phyloP scores from a whole-genome alignment of 805 yeast species.

The Metschnikowia kunwiensis region DNA sequence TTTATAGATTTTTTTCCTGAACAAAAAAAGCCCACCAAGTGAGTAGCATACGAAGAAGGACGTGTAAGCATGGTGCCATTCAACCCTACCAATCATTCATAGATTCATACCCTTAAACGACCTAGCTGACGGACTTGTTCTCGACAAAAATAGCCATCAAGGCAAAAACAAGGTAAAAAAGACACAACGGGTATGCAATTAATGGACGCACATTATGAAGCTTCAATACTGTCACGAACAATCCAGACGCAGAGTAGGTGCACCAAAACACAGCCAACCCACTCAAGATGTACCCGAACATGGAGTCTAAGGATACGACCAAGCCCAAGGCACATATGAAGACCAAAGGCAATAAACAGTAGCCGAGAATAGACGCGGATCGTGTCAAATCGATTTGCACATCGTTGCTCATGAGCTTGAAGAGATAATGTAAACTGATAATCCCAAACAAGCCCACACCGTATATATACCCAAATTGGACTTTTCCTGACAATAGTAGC shows the following conservation, averaged over 20 bases:
- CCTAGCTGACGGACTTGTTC: slow-evolving; percentile 21
- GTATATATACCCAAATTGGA: slow-evolving; percentile 94
- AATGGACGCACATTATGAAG: slow-evolving; percentile 82
- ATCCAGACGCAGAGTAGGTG: slow-evolving; percentile 88
- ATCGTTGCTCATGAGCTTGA: slow-evolving; percentile 79
- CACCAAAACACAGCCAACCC: slow-evolving; percentile 79
- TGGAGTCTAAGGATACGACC: slow-evolving; percentile 62
- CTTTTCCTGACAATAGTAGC: slow-evolving; percentile 81
- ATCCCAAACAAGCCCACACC: slow-evolving; percentile 95
- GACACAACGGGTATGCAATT: slow-evolving; percentile 88
- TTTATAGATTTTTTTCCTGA: too few species aligned
- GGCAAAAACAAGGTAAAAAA: slow-evolving; percentile 92
- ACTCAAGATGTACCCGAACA: slow-evolving; percentile 68
- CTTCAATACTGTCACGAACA: slow-evolving; percentile 81
- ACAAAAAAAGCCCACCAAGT: too few species aligned
- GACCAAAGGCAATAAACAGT: slow-evolving; percentile 88
- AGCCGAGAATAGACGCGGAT: slow-evolving; percentile 90
- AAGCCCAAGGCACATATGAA: slow-evolving; percentile 71
- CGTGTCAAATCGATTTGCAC: slow-evolving; percentile 56
- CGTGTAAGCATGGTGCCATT: too few species aligned
- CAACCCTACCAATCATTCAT: too few species aligned
- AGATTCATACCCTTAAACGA: too few species aligned
- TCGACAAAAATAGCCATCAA: slow-evolving; percentile 87
- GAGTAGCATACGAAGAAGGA: too few species aligned
- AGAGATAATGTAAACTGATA: slow-evolving; percentile 73